Conservation (phyloP, 1,284 basidiomycete genomes). For the Malassezia japonica region DNA sequence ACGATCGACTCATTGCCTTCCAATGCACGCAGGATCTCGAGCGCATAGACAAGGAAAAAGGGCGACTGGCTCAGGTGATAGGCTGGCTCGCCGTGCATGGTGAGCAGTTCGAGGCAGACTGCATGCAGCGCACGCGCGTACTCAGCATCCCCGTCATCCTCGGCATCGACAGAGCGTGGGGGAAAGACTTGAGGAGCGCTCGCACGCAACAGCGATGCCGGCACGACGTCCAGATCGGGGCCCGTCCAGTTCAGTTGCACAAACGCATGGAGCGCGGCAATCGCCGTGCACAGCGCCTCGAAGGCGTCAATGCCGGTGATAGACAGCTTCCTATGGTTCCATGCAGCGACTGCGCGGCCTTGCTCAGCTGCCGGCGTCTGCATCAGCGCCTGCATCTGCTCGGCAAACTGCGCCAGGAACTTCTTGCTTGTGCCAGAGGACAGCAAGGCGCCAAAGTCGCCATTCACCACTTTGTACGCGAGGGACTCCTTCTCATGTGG, state of each 20-base stretch:
- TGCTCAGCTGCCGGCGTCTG: not conserved
- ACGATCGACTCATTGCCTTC: constrained; percentile 15
- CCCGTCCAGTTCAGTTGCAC: constrained; percentile 95
- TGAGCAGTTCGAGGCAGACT: constrained; percentile 63
- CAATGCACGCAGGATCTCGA: constrained; percentile 58
- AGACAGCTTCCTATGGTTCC: not conserved
- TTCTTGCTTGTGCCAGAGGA: not conserved
- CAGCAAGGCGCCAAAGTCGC: not conserved
- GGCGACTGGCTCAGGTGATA: constrained; percentile 76
- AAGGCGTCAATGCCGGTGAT: not conserved
- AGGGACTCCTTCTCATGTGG: not conserved
- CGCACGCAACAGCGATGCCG: constrained; percentile 47
- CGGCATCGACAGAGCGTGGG: constrained; percentile 54
- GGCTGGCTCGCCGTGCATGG: constrained; percentile 81
- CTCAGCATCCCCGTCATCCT: constrained; percentile 32
- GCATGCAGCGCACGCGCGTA: constrained; percentile 53
- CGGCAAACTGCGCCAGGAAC: constrained; percentile 1
- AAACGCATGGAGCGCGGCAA: constrained; percentile 78
- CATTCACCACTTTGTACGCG: not conserved
- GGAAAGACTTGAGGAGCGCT: constrained; percentile 47
- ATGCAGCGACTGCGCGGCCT: not conserved
- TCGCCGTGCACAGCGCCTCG: constrained; percentile 56
- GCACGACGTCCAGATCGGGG: constrained; percentile 57
- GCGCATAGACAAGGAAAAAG: constrained; percentile 66
- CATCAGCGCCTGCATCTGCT: not conserved